phyloP scores from a whole-genome alignment of 345 rosid genomes.

The Linum trigynum region DNA sequence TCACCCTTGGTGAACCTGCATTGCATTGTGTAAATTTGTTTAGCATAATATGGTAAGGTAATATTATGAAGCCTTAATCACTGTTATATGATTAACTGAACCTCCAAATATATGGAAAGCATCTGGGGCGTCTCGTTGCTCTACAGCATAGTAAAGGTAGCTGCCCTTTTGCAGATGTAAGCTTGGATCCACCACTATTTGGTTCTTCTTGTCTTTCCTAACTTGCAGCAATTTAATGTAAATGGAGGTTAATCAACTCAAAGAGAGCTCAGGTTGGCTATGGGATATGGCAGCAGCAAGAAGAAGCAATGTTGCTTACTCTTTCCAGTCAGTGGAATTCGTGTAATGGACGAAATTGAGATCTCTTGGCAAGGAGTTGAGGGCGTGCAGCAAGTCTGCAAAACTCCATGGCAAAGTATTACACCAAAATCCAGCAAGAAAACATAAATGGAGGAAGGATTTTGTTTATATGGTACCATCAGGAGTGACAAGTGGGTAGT shows the following conservation, averaged over 20 bases:
- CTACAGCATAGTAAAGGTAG: constrained; percentile 27
- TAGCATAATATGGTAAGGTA: not conserved
- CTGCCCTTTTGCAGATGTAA: constrained; percentile 22
- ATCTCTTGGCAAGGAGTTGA: constrained; percentile 29
- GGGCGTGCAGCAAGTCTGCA: constrained; percentile 35
- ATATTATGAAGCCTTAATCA: not conserved
- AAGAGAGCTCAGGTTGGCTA: not conserved
- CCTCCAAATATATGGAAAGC: constrained; percentile 27
- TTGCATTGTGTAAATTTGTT: not conserved
- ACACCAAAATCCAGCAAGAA: not conserved
- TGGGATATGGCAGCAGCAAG: not conserved
- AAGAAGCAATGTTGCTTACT: constrained; percentile 14
- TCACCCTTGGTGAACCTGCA: constrained; percentile 32
- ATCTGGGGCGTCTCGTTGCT: constrained; percentile 24
- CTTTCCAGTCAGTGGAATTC: constrained; percentile 15
- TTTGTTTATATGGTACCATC: constrained; percentile 12
- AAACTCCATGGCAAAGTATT: not conserved
- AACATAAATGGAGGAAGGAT: not conserved
- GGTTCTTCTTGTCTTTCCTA: constrained; percentile 21
- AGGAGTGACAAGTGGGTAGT: constrained; percentile 32
- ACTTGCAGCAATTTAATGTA: not conserved
- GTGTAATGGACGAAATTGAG: constrained; percentile 25
- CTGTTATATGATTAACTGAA: constrained; percentile 10
- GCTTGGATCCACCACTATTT: constrained; percentile 29
- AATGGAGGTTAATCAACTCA: not conserved